phyloP scores from a whole-genome alignment of 257 asterid genomes.

The Catharanthus roseus region DNA sequence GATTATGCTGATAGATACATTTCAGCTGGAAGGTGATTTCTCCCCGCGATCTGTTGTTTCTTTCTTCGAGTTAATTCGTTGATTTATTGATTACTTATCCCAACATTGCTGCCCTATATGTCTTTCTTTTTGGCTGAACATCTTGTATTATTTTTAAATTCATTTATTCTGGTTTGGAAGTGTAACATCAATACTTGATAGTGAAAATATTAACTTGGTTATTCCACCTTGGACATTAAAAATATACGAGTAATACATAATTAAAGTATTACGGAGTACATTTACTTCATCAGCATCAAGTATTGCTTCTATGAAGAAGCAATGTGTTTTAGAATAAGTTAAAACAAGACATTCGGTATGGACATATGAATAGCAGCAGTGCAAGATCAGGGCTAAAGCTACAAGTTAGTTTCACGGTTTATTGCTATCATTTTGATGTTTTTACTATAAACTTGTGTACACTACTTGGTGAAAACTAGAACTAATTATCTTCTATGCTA shows the following conservation, averaged over 20 bases:
- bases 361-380: neutral
- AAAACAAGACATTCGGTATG: neutral
- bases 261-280: neutral
- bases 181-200: neutral
- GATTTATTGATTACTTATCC: neutral
- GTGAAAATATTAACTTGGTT: neutral
- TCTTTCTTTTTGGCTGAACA: neutral
- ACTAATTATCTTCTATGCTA: neutral
- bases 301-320: neutral
- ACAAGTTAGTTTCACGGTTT: neutral
- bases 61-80: neutral
- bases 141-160: neutral
- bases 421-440: neutral
- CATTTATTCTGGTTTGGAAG: neutral
- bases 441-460: neutral
- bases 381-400: neutral
- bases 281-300: neutral
- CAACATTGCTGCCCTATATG: neutral
- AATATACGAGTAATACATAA: neutral
- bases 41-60: neutral
- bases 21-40: slow-evolving; percentile 83
- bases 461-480: neutral
- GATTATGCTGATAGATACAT: slow-evolving; percentile 79
- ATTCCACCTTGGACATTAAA: neutral
- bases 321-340: neutral